These are phyloP conservation scores for Asterionellopsis glacialis DNA, from an alignment of 108 stramenopile species.

Conservation along the genomic window DNA sequence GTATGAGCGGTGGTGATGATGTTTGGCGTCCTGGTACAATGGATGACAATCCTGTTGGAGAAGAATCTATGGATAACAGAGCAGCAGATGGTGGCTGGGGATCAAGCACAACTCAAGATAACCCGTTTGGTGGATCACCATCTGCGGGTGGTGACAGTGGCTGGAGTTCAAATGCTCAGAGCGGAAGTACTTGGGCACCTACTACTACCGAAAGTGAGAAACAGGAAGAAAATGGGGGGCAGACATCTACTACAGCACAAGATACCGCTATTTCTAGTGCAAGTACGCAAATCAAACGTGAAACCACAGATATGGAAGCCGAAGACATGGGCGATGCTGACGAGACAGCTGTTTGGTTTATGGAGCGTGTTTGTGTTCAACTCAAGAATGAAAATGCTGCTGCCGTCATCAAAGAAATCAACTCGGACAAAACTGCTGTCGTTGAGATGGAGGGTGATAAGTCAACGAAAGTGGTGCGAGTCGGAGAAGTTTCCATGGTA, in stretches of 20 bases:
- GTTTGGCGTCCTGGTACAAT: constrained; percentile 83
- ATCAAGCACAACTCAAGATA: constrained; percentile 14
- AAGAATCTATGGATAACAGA: constrained; percentile 8
- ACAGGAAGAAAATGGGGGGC: background rate
- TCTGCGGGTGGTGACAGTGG: constrained; percentile 24
- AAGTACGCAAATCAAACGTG: constrained; percentile 34
- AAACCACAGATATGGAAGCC: constrained; percentile 27
- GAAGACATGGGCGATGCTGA: constrained; percentile 50
- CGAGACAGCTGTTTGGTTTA: constrained; percentile 86
- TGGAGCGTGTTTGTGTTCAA: constrained; percentile 88
- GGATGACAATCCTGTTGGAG: constrained; percentile 39
- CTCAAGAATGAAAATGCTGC: constrained; percentile 46
- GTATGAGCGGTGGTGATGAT: constrained; percentile 57
- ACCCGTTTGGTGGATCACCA: constrained; percentile 29
- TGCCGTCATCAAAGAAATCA: constrained; percentile 84
- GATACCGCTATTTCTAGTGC: background rate
- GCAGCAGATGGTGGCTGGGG: constrained; percentile 30
- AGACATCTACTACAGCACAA: constrained; percentile 1
- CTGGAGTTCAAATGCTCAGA: constrained; percentile 49
- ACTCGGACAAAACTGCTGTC: constrained; percentile 55
- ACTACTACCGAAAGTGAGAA: constrained; percentile 3
- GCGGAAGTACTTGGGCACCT: constrained; percentile 52
- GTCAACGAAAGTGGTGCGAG: constrained; percentile 45
- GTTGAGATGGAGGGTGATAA: constrained; percentile 71
- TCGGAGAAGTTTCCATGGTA: constrained; percentile 66